Evolutionary conservation across 2,329 filamentous ascomycete genomes (phyloP).

Genomic region (Thielaviopsis populi): DNA sequence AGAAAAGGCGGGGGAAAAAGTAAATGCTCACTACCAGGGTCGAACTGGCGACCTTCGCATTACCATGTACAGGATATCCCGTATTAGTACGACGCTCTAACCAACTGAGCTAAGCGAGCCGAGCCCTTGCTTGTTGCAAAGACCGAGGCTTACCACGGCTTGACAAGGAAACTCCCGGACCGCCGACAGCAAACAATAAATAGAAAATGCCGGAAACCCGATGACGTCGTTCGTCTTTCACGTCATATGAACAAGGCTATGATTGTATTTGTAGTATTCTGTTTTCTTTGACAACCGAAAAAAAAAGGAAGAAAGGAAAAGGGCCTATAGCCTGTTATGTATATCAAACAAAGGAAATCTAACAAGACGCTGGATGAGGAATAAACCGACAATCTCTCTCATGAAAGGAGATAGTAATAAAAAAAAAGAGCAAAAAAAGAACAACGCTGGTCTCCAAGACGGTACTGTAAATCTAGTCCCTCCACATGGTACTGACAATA

Average conservation of each 20-base stretch:
- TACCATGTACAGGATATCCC: neutral
- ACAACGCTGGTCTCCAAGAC: neutral
- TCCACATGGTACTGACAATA: neutral
- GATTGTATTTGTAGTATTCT: neutral
- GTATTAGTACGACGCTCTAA: slow-evolving; percentile 16
- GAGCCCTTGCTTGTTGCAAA: neutral
- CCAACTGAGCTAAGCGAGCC: slow-evolving; percentile 15
- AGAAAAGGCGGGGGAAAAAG: neutral
- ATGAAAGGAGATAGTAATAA: neutral
- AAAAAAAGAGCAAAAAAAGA: neutral
- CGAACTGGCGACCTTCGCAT: slow-evolving; percentile 15
- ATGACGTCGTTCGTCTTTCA: too few relatives aligned
- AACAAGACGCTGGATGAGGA: neutral
- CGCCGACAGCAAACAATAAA: neutral
- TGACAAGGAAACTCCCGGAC: neutral
- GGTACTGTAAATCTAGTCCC: neutral
- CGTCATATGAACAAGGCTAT: neutral
- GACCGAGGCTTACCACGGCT: neutral
- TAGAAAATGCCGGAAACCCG: too few relatives aligned
- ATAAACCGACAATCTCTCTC: neutral
- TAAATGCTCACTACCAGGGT: slow-evolving; percentile 15
- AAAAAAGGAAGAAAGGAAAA: neutral
- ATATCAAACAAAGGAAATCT: neutral
- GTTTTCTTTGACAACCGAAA: neutral
- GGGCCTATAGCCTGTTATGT: neutral